Conservation (phyloP, 768 basidiomycete genomes). For the Russula dissimulans region DNA sequence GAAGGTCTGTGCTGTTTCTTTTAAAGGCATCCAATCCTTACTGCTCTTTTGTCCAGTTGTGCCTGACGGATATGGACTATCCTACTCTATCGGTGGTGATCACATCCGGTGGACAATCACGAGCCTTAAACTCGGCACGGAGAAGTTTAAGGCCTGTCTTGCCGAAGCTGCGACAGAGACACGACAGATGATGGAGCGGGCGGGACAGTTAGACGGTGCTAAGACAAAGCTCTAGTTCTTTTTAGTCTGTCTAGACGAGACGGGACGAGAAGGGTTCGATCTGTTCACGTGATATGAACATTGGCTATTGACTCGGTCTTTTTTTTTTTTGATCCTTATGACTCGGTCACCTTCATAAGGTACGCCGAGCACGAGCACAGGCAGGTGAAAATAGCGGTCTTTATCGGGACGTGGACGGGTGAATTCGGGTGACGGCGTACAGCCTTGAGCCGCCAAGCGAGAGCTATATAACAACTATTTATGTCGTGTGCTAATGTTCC, state of each 20-base stretch:
- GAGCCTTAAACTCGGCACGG: slow-evolving; percentile 47
- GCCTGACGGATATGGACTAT: slow-evolving; percentile 82
- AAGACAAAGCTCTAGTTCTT: not conserved
- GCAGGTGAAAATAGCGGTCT: not conserved
- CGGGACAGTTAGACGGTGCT: slow-evolving; percentile 17
- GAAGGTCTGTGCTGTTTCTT: slow-evolving; percentile 51
- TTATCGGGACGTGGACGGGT: not conserved
- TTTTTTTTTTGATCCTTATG: too few relatives aligned
- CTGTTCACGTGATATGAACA: not conserved
- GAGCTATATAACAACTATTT: not conserved
- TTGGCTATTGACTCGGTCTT: not conserved
- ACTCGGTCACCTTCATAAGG: not conserved
- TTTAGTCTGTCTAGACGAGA: not conserved
- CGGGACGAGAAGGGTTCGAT: too few relatives aligned
- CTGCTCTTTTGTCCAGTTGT: slow-evolving; percentile 51
- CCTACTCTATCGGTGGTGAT: slow-evolving; percentile 80
- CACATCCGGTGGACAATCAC: slow-evolving; percentile 91
- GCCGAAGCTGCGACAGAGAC: slow-evolving; percentile 76
- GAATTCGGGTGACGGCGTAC: not conserved
- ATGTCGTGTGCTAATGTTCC: too few relatives aligned
- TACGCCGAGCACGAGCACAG: not conserved
- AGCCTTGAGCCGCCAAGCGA: too few relatives aligned
- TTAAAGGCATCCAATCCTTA: not conserved
- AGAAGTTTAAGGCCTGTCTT: slow-evolving; percentile 56
- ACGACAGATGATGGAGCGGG: slow-evolving; percentile 64